These are phyloP conservation scores for Echium plantagineum DNA, from an alignment of 257 asterid species.

Conservation along the genomic window DNA sequence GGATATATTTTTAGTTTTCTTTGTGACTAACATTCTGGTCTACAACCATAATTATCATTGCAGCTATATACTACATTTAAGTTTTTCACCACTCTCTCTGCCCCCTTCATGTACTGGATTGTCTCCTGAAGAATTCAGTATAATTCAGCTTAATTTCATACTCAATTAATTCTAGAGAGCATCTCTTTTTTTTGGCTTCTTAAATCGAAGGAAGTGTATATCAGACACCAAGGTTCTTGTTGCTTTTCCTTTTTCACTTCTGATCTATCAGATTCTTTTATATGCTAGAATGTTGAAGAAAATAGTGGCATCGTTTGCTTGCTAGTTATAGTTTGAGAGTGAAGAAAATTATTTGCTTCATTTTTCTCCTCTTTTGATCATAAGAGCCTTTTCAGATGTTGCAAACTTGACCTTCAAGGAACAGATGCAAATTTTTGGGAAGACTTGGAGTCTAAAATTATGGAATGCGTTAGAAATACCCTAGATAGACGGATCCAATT, in stretches of 20 bases:
- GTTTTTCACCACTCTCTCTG: no score
- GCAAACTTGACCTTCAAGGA: slow-evolving; percentile 85
- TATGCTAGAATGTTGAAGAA: background rate
- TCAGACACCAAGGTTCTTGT: no score
- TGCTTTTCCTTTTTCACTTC: background rate
- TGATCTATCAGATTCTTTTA: background rate
- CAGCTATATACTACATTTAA: no score
- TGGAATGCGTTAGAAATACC: slow-evolving; percentile 88
- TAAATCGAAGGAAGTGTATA: no score
- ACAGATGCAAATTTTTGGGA: slow-evolving; percentile 87
- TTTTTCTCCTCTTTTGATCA: slow-evolving; percentile 8
- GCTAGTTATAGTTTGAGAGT: background rate
- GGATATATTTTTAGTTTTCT: no score
- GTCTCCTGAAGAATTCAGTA: no score
- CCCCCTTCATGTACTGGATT: no score
- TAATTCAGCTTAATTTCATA: no score
- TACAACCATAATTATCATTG: no score
- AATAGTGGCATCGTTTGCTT: background rate
- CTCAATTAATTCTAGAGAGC: no score
- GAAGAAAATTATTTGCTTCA: background rate
- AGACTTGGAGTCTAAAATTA: slow-evolving; percentile 73
- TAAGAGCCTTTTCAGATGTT: slow-evolving; percentile 52
- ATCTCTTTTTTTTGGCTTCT: no score
- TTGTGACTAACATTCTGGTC: no score
- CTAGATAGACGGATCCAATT: slow-evolving; percentile 88